Base-by-base conservation (phyloP, 345 rosid species). In the Euphorbia tirucalli region DNA sequence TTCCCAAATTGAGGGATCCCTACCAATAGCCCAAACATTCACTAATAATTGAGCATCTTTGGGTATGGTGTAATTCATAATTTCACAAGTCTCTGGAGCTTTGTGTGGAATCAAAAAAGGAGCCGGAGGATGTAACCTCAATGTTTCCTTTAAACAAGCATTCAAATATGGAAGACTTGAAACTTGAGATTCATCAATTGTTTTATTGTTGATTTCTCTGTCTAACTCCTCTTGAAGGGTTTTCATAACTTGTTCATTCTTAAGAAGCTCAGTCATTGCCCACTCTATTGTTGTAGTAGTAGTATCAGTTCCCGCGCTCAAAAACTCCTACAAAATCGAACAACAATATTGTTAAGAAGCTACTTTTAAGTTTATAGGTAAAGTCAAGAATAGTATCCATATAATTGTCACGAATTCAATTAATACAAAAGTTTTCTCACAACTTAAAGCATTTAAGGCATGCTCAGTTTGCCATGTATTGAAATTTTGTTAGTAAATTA, bases 101-200 rank as follows among this genome's bases (percentile, higher is more conserved):
- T 67, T 27, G 18, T 14, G 73, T 7, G 73, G 77, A 28, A 74
- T 1, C 13, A 61, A 54, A 13, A 74, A 52, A 19, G 77, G 72
- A 30, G 3, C 73, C 8, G 68, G 68, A 32, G 77, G 72, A 16
- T 68, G 69, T 39, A 74, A 21, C 7, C 77, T 67, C 15, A 68
- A n/a, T 11, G 77, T 68, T 74, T 74, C 77, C 66, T 73, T 72
- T 13, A 54, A 7, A 49, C 68, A 50, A 3, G 75, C 69, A 22
- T 50, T 63, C 21, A 71, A 43, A 57, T 73, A 73, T 50, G 76
- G 55, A 54, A 73, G 56, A 5, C 22, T 54, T 30, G 63, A 55
- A 18, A 65, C 44, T 7, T 27, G 30, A 41, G 43, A 37, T 56
- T 73, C 70, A 0, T 55, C n/a, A 1, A 54, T 41, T 35, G 56